Percentiles rank a stretch among this genome's conserved stretches.
Conservation (phyloP, 768 basidiomycete genomes). For the Phylloporus sp. region DNA sequence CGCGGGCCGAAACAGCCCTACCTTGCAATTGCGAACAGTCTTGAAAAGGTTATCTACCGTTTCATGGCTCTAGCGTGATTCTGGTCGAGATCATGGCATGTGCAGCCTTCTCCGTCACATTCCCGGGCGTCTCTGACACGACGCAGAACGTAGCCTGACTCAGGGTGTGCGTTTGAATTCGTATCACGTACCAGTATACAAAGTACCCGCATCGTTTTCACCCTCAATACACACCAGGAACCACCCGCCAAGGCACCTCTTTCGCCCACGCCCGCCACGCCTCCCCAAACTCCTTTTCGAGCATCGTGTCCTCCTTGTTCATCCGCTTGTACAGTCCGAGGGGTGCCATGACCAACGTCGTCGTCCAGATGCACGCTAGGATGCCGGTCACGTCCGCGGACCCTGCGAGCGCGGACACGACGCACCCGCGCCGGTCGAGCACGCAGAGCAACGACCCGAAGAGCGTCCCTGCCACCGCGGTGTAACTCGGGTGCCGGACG, state of each 20-base stretch:
- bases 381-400: neutral
- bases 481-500: constrained; percentile 32
- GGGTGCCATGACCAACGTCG: accelerated
- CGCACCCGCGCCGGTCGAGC: constrained; percentile 4
- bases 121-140: too few relatives aligned
- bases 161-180: too few relatives aligned
- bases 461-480: neutral
- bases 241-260: constrained; percentile 19
- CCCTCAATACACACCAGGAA: constrained; percentile 22
- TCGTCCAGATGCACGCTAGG: neutral
- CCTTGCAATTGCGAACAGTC: too few relatives aligned
- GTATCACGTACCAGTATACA: too few relatives aligned
- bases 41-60: too few relatives aligned
- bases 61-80: too few relatives aligned
- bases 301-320: constrained; percentile 26
- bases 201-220: too few relatives aligned
- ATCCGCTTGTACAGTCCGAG: constrained; percentile 11
- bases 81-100: too few relatives aligned
- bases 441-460: constrained; percentile 3
- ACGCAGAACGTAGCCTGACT: too few relatives aligned
- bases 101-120: too few relatives aligned
- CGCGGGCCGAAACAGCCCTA: too few relatives aligned
- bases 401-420: constrained; percentile 1
- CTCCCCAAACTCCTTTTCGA: constrained; percentile 24
- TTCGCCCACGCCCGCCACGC: constrained; percentile 23